Evolutionary conservation across 768 basidiomycete species (phyloP).

Genomic region (Macrolepiota fuliginosa): DNA sequence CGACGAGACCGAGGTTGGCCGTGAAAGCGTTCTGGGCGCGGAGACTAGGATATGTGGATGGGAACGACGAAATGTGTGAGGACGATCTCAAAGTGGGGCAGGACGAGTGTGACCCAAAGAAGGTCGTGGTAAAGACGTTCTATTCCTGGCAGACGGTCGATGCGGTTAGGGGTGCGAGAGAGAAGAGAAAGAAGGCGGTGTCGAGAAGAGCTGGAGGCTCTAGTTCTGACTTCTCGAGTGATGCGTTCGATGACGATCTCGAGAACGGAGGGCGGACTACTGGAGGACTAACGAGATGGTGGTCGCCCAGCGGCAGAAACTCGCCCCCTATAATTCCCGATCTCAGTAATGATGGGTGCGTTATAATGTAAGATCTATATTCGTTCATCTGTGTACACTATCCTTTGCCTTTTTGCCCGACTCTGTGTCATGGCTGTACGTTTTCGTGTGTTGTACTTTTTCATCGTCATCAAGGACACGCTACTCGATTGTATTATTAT

Average conservation of each 20-base stretch:
- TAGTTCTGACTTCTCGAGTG: conserved; percentile 21
- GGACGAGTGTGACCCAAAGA: conserved; percentile 75
- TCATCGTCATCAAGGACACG: not conserved
- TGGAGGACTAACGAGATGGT: conserved; percentile 40
- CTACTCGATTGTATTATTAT: not conserved
- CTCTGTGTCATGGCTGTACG: not conserved
- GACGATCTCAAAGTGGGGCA: conserved; percentile 68
- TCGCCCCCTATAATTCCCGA: conserved; percentile 48
- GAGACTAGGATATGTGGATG: conserved; percentile 69
- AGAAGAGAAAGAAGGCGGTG: conserved; percentile 58
- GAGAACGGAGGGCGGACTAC: conserved; percentile 18
- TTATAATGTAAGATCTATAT: conserved; percentile 52
- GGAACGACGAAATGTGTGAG: conserved; percentile 50
- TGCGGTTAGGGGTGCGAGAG: conserved; percentile 62
- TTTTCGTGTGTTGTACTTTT: conserved; percentile 2
- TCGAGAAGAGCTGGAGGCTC: conserved; percentile 43
- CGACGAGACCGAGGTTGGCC: conserved; percentile 67
- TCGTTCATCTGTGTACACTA: conserved; percentile 10
- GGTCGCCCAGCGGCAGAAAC: conserved; percentile 53
- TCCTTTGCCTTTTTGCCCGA: conserved; percentile 3
- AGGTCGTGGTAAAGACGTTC: conserved; percentile 81
- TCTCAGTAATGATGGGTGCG: conserved; percentile 59
- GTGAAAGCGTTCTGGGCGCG: conserved; percentile 76
- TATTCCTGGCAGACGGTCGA: conserved; percentile 87
- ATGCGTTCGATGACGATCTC: conserved; percentile 30